Evolutionary conservation across 192 early-diverging fungal species (phyloP), one percentile per base, ranked within the genome.

Genomic region (Coemansia sp.): DNA sequence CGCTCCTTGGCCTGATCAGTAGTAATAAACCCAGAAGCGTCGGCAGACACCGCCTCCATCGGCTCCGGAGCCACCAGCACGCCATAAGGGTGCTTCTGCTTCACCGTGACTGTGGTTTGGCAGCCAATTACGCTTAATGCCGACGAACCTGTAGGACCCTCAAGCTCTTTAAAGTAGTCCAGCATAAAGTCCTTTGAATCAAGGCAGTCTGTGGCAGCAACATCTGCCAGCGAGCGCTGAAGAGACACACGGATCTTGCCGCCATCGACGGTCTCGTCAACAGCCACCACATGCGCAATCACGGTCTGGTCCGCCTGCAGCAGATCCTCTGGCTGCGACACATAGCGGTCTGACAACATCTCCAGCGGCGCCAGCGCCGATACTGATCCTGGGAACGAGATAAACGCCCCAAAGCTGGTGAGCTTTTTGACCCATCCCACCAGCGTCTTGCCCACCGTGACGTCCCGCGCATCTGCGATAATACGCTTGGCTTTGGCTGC

Each of bases 241-340:
- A 93, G 75, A 17, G 83, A 80, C 14, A 92, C 69, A 8, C 82
- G 65, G 15, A 84, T 61, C 57, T 71, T 76, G 6, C 70, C 61
- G 39, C 58, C 67, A 14, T 74, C 74, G 12, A 53, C 36, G 15
- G 41, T 20, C 34, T 69, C 57, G 26, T 90, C 83, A 26, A 90
- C 69, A 28, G 56, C 62, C 40, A 59, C 53, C n/a, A 94, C 75
- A 28, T 52, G 64, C 9, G 81, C 83, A 32, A 89, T 32, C 6
- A 94, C 90, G 11, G 88, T 87, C 62, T 94, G 91, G 44, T 85
- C 81, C 18, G 48, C 50, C 28, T 71, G 43, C 46, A 90, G 82
- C 17, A 67, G 41, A 11, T 85, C 82, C 38, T 68, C 62, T 0
- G 85, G 64, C 3, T 71, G 60, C 8, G 86, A 58, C 0, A 92